A percentile compares a stretch with the other conserved stretches of the same genome.
Conservation (phyloP, 345 rosid species). For the Eucalyptus albens region DNA sequence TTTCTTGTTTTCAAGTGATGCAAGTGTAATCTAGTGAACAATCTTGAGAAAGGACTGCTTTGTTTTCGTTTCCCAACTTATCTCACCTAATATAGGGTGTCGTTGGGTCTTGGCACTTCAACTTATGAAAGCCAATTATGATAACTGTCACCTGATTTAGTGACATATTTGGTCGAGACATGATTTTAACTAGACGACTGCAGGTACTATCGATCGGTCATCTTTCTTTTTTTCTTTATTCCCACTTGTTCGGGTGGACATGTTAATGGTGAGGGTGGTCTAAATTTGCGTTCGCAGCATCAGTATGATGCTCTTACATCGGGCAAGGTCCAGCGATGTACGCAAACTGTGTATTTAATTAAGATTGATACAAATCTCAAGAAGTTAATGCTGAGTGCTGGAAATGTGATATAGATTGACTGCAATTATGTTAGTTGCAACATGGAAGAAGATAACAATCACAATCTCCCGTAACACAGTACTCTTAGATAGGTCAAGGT, state of each 20-base stretch:
- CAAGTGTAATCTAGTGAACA: conserved; percentile 46
- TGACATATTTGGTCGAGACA: background rate
- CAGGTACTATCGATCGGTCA: background rate
- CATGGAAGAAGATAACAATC: background rate
- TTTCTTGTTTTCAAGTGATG: conserved; percentile 14
- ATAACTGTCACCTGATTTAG: background rate
- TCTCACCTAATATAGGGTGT: background rate
- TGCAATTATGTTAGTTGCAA: background rate
- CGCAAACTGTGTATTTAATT: background rate
- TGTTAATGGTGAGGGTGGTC: background rate
- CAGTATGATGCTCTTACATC: background rate
- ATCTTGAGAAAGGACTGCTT: conserved; percentile 6
- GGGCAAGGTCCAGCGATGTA: background rate
- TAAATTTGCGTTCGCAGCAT: background rate
- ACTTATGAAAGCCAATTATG: background rate
- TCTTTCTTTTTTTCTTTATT: background rate
- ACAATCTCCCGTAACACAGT: background rate
- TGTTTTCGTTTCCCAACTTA: background rate
- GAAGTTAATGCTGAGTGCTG: background rate
- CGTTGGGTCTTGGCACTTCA: background rate
- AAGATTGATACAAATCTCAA: background rate
- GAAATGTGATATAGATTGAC: background rate
- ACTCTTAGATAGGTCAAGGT: background rate
- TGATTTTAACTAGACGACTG: background rate
- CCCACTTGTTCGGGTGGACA: background rate